These are phyloP conservation scores for Sphaerosporella brunnea DNA, from an alignment of 495 filamentous ascomycete species.

Conservation along the genomic window DNA sequence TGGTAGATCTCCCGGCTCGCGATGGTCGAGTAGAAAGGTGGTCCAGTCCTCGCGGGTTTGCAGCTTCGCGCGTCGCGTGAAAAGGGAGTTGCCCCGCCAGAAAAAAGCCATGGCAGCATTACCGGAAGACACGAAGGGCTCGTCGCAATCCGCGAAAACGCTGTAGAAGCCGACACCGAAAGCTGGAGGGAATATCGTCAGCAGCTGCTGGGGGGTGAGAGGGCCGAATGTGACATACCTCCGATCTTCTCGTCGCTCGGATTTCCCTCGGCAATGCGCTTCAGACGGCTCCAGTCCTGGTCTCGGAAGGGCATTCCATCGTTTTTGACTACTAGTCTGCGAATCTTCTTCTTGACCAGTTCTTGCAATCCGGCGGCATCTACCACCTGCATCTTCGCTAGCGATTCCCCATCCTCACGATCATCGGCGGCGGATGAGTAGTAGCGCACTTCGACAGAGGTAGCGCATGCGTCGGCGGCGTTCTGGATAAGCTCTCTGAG, in stretches of 20 bases:
- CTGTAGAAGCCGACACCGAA: conserved; percentile 97
- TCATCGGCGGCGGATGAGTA: no score
- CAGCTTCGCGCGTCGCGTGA: conserved; percentile 63
- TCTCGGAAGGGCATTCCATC: conserved; percentile 68
- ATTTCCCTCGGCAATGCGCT: conserved; percentile 95
- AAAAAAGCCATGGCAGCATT: conserved; percentile 92
- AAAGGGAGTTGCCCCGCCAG: conserved; percentile 91
- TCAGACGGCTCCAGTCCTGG: conserved; percentile 82
- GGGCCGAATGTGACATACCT: background rate
- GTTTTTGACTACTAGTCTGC: conserved; percentile 71
- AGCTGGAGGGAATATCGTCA: conserved; percentile 32
- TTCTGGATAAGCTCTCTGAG: conserved; percentile 94
- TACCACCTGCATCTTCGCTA: background rate
- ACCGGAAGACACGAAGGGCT: conserved; percentile 87
- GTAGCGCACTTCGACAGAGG: conserved; percentile 74
- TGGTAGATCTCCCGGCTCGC: conserved; percentile 73
- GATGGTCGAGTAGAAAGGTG: conserved; percentile 79
- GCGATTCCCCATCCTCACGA: conserved; percentile 28
- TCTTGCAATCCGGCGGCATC: conserved; percentile 46
- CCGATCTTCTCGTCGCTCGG: conserved; percentile 98
- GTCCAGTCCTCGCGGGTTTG: conserved; percentile 50
- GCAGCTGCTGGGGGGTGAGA: background rate
- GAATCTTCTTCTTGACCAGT: conserved; percentile 65
- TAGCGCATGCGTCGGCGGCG: conserved; percentile 84
- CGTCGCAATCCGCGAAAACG: conserved; percentile 94